These are phyloP conservation scores for Gracilaria vermiculophylla DNA, from an alignment of 23 red algal genomes.

Conservation along the genomic window DNA sequence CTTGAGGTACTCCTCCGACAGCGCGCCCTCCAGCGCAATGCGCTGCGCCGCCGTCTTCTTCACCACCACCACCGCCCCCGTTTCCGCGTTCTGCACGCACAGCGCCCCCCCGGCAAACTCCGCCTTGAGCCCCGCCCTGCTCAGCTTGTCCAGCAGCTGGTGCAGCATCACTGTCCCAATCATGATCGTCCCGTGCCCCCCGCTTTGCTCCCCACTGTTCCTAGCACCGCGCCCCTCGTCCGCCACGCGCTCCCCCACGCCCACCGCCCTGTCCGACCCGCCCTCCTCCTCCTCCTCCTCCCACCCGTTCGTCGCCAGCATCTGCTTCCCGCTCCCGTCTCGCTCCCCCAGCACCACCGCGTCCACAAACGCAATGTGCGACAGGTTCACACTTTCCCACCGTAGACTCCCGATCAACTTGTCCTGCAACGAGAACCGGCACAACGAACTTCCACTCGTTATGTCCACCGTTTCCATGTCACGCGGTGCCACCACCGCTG, in stretches of 20 bases:
- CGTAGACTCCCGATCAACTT: slow-evolving; percentile 39
- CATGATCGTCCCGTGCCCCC: slow-evolving; percentile 68
- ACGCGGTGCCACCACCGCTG: slow-evolving; percentile 55
- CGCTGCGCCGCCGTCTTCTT: slow-evolving; percentile 74
- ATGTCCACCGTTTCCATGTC: slow-evolving; percentile 81
- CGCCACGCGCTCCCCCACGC: neutral
- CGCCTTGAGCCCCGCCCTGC: slow-evolving; percentile 71
- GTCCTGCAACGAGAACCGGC: slow-evolving; percentile 72
- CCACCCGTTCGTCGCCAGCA: neutral
- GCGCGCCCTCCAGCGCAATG: slow-evolving; percentile 73
- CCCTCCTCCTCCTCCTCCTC: neutral
- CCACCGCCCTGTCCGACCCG: neutral
- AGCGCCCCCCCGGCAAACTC: slow-evolving; percentile 90
- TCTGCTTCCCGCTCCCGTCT: neutral
- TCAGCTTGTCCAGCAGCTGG: slow-evolving; percentile 77
- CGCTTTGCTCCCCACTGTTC: neutral
- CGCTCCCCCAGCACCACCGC: neutral
- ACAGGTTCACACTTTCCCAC: slow-evolving; percentile 69
- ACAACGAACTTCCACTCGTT: slow-evolving; percentile 79
- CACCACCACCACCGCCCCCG: slow-evolving; percentile 78
- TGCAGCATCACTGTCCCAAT: slow-evolving; percentile 89
- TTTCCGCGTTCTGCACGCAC: slow-evolving; percentile 76
- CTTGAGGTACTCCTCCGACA: slow-evolving; percentile 89
- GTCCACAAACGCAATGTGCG: slow-evolving; percentile 77
- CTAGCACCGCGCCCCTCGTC: neutral